phyloP scores from a whole-genome alignment of 495 filamentous ascomycete genomes.

The Immersiella caudata region DNA sequence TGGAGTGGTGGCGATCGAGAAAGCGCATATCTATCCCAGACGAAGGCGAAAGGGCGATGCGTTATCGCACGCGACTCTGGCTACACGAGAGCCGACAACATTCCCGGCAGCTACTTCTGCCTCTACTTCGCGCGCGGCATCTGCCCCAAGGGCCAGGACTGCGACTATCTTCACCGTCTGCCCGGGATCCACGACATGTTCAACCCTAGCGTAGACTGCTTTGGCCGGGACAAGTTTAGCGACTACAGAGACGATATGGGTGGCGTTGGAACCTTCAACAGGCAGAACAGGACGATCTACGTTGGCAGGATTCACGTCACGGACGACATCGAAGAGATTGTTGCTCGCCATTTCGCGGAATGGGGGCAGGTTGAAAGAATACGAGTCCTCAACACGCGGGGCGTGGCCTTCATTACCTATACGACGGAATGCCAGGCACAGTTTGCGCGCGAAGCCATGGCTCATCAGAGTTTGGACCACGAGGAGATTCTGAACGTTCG shows the following conservation, averaged over 20 bases:
- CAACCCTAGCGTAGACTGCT: slow-evolving; percentile 89
- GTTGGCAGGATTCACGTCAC: slow-evolving; percentile 90
- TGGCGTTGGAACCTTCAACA: slow-evolving; percentile 85
- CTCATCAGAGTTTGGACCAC: slow-evolving; percentile 74
- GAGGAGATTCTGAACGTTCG: slow-evolving; percentile 92
- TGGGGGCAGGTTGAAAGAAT: slow-evolving; percentile 91
- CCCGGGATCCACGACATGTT: slow-evolving; percentile 82
- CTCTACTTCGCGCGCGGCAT: slow-evolving; percentile 74
- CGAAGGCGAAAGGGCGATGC: slow-evolving; percentile 71
- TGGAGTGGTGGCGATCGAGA: slow-evolving; percentile 94
- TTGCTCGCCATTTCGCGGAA: slow-evolving; percentile 88
- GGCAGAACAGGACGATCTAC: slow-evolving; percentile 91
- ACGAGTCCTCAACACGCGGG: slow-evolving; percentile 85
- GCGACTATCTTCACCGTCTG: slow-evolving; percentile 90
- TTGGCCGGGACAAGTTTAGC: slow-evolving; percentile 82
- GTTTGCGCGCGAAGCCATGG: slow-evolving; percentile 92
- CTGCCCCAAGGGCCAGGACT: slow-evolving; percentile 81
- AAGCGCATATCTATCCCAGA: slow-evolving; percentile 81
- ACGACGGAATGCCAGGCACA: slow-evolving; percentile 81
- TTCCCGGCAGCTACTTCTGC: slow-evolving; percentile 81
- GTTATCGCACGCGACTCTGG: slow-evolving; percentile 80
- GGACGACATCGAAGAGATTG: slow-evolving; percentile 98
- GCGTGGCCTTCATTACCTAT: slow-evolving; percentile 88
- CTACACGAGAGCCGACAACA: slow-evolving; percentile 84
- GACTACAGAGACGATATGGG: slow-evolving; percentile 98